phyloP scores from a whole-genome alignment of 208 protist species.

The Trichomonas vaginalis region DNA sequence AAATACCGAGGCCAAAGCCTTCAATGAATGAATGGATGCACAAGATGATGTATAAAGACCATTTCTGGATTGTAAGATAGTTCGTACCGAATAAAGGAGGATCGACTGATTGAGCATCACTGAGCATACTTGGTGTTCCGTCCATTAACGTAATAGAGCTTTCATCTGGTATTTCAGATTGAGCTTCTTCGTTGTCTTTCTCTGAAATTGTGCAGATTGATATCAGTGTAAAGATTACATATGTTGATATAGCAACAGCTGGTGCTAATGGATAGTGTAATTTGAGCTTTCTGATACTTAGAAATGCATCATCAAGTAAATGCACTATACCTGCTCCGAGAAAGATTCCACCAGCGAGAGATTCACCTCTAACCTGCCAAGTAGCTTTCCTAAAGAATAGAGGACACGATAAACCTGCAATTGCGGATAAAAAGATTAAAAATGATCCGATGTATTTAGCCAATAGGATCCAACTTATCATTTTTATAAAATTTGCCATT shows the following conservation, averaged over 20 bases:
- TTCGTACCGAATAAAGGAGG: too few relatives aligned
- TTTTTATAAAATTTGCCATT: too few relatives aligned
- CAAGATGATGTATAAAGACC: background rate
- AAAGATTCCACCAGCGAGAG: background rate
- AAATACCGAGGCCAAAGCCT: background rate
- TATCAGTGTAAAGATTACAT: background rate
- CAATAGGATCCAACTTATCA: background rate
- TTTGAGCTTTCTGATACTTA: background rate
- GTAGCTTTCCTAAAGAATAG: background rate
- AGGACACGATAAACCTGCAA: background rate
- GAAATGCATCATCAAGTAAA: background rate
- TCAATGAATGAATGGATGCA: background rate
- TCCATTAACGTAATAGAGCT: background rate
- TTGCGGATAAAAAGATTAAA: background rate
- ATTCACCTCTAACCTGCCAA: background rate
- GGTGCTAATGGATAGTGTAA: background rate
- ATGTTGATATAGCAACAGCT: background rate
- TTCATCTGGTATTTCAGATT: background rate
- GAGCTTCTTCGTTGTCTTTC: background rate
- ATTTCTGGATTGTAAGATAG: background rate
- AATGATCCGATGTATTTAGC: background rate
- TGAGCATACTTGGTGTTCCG: background rate
- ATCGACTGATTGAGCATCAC: background rate
- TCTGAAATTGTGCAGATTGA: background rate
- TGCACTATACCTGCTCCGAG: background rate